These are phyloP conservation scores for Plasmopara halstedii DNA, from an alignment of 352 stramenopile species.

Conservation along the genomic window DNA sequence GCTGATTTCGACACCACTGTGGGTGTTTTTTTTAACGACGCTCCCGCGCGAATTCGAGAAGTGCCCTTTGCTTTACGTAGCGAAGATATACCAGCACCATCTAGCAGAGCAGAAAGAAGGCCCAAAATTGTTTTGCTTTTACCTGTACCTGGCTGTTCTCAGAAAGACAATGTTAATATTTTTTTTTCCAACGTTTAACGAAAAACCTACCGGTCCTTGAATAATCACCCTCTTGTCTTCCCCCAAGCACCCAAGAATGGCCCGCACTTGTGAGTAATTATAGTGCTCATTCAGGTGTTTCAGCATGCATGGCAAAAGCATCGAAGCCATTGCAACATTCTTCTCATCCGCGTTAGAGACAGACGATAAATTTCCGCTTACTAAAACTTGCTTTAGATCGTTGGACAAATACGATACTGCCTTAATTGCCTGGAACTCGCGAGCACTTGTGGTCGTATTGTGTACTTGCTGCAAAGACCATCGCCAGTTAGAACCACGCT, in stretches of 20 bases:
- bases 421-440: constrained; percentile 77
- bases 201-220: constrained; percentile 57
- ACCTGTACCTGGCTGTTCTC: constrained; percentile 68
- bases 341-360: constrained; percentile 8
- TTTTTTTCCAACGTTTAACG: too few relatives aligned
- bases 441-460: constrained; percentile 65
- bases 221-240: constrained; percentile 65
- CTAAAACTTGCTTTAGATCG: constrained; percentile 44
- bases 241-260: constrained; percentile 60
- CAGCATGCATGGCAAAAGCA: constrained; percentile 37
- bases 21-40: constrained; percentile 39
- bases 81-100: constrained; percentile 46
- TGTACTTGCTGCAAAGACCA: constrained; percentile 64
- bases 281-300: constrained; percentile 51
- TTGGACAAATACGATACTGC: constrained; percentile 44
- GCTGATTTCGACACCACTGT: constrained; percentile 36
- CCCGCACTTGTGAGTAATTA: constrained; percentile 64
- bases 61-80: constrained; percentile 43
- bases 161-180: too few relatives aligned
- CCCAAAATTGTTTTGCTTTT: constrained; percentile 82
- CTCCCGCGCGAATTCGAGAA: constrained; percentile 60
- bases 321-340: constrained; percentile 1
- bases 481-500: constrained; percentile 40
- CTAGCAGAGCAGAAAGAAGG: constrained; percentile 62
- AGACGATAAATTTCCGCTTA: constrained; percentile 28